phyloP scores from a whole-genome alignment of 2,329 filamentous ascomycete genomes.

The Fusarium chaquense region DNA sequence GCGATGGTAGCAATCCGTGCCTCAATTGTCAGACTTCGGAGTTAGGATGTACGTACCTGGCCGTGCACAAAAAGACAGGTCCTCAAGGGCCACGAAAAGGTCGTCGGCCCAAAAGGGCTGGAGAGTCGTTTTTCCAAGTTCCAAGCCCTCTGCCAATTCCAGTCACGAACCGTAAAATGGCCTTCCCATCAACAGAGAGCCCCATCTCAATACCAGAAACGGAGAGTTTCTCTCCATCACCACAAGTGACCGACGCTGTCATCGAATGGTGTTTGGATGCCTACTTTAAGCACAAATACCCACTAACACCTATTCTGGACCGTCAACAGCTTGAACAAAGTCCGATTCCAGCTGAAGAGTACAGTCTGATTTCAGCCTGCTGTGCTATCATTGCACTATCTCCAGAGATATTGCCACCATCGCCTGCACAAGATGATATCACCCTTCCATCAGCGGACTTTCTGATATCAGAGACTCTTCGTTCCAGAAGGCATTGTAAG shows the following conservation, averaged over 20 bases:
- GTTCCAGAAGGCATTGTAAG: slow-evolving; percentile 44
- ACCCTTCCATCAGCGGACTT: slow-evolving; percentile 38
- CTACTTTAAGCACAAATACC: slow-evolving; percentile 53
- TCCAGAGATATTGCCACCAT: slow-evolving; percentile 43
- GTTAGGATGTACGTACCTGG: slow-evolving; percentile 47
- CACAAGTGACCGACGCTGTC: slow-evolving; percentile 23
- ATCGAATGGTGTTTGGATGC: slow-evolving; percentile 48
- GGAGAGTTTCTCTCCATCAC: not conserved
- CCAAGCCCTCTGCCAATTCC: not conserved
- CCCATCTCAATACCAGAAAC: accelerated
- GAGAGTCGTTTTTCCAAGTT: not conserved
- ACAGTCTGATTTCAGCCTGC: slow-evolving; percentile 46
- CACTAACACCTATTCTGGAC: slow-evolving; percentile 51
- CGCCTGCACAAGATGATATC: slow-evolving; percentile 5
- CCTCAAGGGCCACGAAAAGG: slow-evolving; percentile 33
- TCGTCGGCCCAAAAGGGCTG: not conserved
- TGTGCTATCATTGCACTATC: slow-evolving; percentile 49
- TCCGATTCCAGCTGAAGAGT: slow-evolving; percentile 37
- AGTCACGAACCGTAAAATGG: not conserved
- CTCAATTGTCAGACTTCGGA: slow-evolving; percentile 41
- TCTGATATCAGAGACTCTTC: slow-evolving; percentile 47
- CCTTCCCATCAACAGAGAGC: accelerated
- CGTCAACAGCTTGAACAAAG: slow-evolving; percentile 30
- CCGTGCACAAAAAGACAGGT: slow-evolving; percentile 51
- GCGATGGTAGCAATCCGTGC: slow-evolving; percentile 47